Percentiles rank a stretch among this genome's conserved stretches.
These are phyloP conservation scores for Trifolium fragiferum DNA, from an alignment of 306 rosid species.

Conservation along the genomic window DNA sequence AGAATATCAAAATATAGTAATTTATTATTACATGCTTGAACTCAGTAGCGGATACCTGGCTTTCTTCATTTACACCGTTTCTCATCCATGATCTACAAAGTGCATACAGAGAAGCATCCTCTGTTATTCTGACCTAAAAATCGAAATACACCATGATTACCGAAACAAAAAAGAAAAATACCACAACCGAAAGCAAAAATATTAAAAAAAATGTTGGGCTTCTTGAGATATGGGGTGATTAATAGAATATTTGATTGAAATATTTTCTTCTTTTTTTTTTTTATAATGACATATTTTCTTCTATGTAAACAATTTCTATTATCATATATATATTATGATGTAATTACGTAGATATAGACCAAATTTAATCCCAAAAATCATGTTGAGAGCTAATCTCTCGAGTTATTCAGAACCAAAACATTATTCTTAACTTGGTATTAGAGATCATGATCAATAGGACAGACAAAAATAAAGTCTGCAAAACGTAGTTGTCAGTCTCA, in stretches of 20 bases:
- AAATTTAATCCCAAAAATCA: no score
- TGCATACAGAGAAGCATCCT: constrained; percentile 80
- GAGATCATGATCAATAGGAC: no score
- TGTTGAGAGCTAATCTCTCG: no score
- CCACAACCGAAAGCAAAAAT: constrained; percentile 14
- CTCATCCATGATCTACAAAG: constrained; percentile 91
- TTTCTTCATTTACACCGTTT: constrained; percentile 72
- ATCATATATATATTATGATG: neutral
- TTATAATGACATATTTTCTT: neutral
- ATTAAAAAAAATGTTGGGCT: constrained; percentile 5
- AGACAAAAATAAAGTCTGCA: no score
- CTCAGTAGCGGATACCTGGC: constrained; percentile 47
- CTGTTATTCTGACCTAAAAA: constrained; percentile 73
- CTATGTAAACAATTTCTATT: neutral
- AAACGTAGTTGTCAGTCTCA: no score
- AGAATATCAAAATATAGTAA: constrained; percentile 2
- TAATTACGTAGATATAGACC: no score
- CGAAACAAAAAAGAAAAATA: constrained; percentile 29
- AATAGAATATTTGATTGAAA: neutral
- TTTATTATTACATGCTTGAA: constrained; percentile 32
- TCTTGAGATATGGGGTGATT: neutral
- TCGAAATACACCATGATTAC: constrained; percentile 38
- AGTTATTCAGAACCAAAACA: no score
- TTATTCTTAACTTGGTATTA: no score
- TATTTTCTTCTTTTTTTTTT: neutral